Base-by-base conservation (phyloP, 352 stramenopile genomes). In the Vaucheria bursata region DNA sequence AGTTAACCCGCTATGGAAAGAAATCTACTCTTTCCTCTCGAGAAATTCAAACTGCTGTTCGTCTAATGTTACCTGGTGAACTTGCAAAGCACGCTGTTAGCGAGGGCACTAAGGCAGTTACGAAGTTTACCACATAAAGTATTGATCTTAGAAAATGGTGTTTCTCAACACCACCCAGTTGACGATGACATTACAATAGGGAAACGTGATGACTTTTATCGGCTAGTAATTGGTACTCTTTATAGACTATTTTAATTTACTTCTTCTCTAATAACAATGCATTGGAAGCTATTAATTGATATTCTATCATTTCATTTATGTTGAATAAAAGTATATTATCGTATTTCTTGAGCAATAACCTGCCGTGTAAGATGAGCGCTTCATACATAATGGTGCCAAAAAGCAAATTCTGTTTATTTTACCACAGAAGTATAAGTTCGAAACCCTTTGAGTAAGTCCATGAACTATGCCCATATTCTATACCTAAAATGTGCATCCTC, bases 1-100 rank as follows among this genome's bases (percentile, higher is more conserved):
- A 95, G 87, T 87, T 97, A 49, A 93, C 92, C 70, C 92, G 92
- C 34, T 98, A 98, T 92, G 98, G 97, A 91, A 97, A 98, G 90
- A 98, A 98, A 89, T 94, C 91, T 36, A 98, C 95, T 37, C 86
- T 98, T 64, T 96, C 91, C 38, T 95, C 87, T 64, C 91, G 94
- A 50, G 94, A 98, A 87, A 97, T n/a, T n/a, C n/a, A n/a, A n/a
- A n/a, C n/a, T n/a, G n/a, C n/a, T n/a, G n/a, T n/a, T n/a, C n/a
- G n/a, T 98, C 87, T 96, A 50, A 96, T 98, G 88, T 91, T 98
- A 35, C 94, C 95, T 2, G 95, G 95, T 85, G 93, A 97, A 87
- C 86, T 97, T 12, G 88, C 92, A 35, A 97, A 97, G 91, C 93
- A 97, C 87, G 92, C 92, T 72, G 92, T 25, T 59, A n/a, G 45